Percentiles rank a stretch among this genome's conserved stretches.
These are phyloP conservation scores for Aspergillus sp. DNA, from an alignment of 2,329 filamentous ascomycete genomes.

Conservation along the genomic window DNA sequence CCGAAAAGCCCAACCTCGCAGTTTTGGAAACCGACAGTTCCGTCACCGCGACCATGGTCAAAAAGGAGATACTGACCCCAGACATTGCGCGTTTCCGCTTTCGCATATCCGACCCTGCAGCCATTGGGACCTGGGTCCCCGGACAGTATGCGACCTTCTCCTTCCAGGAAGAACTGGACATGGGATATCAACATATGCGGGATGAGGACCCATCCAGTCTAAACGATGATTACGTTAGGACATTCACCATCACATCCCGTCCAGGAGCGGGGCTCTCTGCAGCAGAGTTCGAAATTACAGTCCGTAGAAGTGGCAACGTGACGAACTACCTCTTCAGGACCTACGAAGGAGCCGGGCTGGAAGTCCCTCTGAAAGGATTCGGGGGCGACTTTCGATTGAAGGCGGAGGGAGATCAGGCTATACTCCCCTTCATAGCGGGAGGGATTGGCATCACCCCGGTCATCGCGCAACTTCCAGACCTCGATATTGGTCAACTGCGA, in stretches of 20 bases:
- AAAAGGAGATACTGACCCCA: constrained; percentile 62
- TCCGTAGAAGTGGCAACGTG: constrained; percentile 65
- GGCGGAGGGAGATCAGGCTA: constrained; percentile 23
- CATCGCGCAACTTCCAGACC: constrained; percentile 63
- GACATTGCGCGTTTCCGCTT: constrained; percentile 67
- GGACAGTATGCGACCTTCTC: constrained; percentile 79
- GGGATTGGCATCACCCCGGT: constrained; percentile 84
- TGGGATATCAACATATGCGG: constrained; percentile 79
- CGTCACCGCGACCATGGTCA: constrained; percentile 56
- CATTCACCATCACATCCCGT: constrained; percentile 73
- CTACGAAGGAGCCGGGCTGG: constrained; percentile 53
- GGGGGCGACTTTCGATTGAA: constrained; percentile 62
- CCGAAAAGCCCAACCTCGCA: constrained; percentile 49
- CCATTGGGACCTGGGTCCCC: constrained; percentile 55
- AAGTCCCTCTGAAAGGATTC: constrained; percentile 69
- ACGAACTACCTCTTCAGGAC: constrained; percentile 65
- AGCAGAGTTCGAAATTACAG: constrained; percentile 69
- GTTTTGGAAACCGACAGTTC: constrained; percentile 13
- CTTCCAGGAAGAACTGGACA: constrained; percentile 66
- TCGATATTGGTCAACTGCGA: constrained; percentile 49
- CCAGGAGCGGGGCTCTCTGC: constrained; percentile 41
- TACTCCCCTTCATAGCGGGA: constrained; percentile 66
- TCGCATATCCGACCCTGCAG: constrained; percentile 40
- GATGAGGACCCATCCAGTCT: constrained; percentile 75
- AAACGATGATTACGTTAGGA: constrained; percentile 82